Conservation (phyloP, 345 rosid species). For the Microcos paniculata region DNA sequence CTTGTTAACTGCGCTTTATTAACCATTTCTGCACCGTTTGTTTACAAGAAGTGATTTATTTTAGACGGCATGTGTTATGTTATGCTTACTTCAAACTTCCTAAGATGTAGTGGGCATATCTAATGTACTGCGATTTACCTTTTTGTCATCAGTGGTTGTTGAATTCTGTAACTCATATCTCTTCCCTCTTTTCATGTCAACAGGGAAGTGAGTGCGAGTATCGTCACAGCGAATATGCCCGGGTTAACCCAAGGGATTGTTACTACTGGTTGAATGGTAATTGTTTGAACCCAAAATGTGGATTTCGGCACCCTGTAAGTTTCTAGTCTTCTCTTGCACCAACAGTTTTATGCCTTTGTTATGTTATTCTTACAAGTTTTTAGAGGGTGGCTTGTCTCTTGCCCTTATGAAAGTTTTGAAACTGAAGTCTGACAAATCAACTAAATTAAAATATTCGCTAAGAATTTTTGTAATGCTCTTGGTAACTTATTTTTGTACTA, state of each 20-base stretch:
- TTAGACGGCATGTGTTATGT: not conserved
- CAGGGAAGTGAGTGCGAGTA: slow-evolving; percentile 97
- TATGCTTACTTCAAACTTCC: not conserved
- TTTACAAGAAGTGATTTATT: not conserved
- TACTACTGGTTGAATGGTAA: slow-evolving; percentile 90
- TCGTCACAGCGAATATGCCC: slow-evolving; percentile 95
- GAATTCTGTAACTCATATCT: not conserved
- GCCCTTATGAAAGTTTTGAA: not conserved
- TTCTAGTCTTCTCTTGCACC: slow-evolving; percentile 1
- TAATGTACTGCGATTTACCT: not conserved
- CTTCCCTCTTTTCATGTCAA: slow-evolving; percentile 1
- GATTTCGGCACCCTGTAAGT: slow-evolving; percentile 94
- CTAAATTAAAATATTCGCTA: not conserved
- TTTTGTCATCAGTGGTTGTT: not conserved
- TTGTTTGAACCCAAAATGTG: slow-evolving; percentile 91
- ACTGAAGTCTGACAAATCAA: not conserved
- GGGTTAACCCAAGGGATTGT: slow-evolving; percentile 93
- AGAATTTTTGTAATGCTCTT: not conserved
- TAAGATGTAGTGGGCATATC: not conserved
- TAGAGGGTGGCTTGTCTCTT: not conserved
- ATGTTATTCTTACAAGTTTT: not conserved
- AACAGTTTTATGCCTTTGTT: not conserved
- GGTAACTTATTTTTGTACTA: not conserved
- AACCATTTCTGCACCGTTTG: not conserved
- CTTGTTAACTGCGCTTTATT: no score